Evolutionary conservation across 2,329 filamentous ascomycete species (phyloP), one percentile per base, ranked within the genome.

Genomic region (Hyphodiscus sp.): DNA sequence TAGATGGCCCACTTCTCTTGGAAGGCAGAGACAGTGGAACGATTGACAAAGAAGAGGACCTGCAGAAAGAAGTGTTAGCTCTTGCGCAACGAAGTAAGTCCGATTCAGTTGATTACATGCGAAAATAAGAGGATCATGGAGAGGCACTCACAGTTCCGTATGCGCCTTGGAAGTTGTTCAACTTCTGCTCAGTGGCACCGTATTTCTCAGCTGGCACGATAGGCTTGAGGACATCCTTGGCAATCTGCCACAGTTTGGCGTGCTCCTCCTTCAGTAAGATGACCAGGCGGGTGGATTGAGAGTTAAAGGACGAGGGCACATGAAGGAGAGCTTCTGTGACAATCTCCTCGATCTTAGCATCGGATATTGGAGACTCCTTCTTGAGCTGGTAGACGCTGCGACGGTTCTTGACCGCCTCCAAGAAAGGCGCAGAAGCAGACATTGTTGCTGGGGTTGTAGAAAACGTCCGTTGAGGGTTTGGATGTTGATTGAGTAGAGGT

Each of bases 251-350:
- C 63, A 95, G 82, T 74, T 87, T 86, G 65, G 91, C 84, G 76
- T 96, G 91, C 71, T 96, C 87, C 58, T 80, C 81, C 65, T 87
- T 85, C 66, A 94, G 78, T 51, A 96, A 81, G 49, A 96, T 80
- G 47, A 95, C 80, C 54, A 87, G 74, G 55, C 91, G 85, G 61
- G 88, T 86, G 62, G 83, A 83, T 76, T 96, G 91, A 43, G 83
- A 87, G 82, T 96, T 96, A 85, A 96, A 96, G 60, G 85, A 83
- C 50, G 82, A 86, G 95, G 91, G 90, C 1, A 86, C 77, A 69
- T 89, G 77, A 57, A 81, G 74, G 63, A 91, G 76, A 54, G 82
- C 76, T 62, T 79, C 70, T 70, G 77, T 73, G 68, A 83, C 78
- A 67, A 91, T 80, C 64, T 86, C 78, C 65, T 79, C 71, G 70